phyloP scores from a whole-genome alignment of 75 land plant species.

The Isoetes taiwanensis region DNA sequence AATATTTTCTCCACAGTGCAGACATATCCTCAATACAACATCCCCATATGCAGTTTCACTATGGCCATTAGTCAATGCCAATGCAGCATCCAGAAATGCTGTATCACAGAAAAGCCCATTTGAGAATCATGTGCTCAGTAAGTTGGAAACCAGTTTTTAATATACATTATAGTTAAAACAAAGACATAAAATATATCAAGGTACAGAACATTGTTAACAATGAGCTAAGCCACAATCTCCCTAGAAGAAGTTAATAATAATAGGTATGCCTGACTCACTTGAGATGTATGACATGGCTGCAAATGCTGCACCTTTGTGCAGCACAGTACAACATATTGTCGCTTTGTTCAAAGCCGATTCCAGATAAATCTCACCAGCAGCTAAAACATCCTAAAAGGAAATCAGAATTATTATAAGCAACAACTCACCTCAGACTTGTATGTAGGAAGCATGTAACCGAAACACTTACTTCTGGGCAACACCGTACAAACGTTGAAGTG shows the following conservation, averaged over 20 bases:
- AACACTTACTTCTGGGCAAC: slow-evolving; percentile 58
- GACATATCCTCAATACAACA: slow-evolving; percentile 39
- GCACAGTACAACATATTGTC: slow-evolving; percentile 86
- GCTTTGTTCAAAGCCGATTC: slow-evolving; percentile 85
- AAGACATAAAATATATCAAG: neutral
- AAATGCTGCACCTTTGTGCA: slow-evolving; percentile 96
- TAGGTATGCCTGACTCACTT: slow-evolving; percentile 33
- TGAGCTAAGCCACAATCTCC: neutral
- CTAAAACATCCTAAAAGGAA: slow-evolving; percentile 61
- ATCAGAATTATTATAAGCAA: too few species aligned
- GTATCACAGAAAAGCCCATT: neutral
- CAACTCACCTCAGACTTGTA: too few species aligned
- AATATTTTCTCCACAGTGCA: slow-evolving; percentile 59
- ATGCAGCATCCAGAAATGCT: slow-evolving; percentile 70
- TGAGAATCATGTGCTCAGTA: neutral
- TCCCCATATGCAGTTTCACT: slow-evolving; percentile 10
- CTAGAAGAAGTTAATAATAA: neutral
- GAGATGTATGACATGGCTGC: slow-evolving; percentile 96
- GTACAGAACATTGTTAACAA: neutral
- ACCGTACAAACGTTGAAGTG: slow-evolving; percentile 57
- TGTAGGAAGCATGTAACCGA: too few species aligned
- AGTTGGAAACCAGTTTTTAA: neutral
- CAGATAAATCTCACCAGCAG: slow-evolving; percentile 57
- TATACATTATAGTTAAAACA: too few species aligned
- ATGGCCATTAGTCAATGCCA: slow-evolving; percentile 30